Conservation (phyloP, 2,329 filamentous ascomycete species). For the Metarhizium robertsii region DNA sequence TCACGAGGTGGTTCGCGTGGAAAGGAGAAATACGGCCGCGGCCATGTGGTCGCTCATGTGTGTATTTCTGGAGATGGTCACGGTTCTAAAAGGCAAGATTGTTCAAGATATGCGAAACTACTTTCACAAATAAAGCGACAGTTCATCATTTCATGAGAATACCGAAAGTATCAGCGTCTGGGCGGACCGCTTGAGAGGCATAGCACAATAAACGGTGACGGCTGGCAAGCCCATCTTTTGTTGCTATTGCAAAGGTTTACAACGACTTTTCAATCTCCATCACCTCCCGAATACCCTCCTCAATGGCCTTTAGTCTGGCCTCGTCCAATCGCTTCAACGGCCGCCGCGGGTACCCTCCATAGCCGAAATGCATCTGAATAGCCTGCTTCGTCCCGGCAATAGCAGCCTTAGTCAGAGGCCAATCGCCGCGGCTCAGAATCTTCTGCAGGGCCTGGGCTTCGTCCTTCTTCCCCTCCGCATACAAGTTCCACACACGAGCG, state of each 20-base stretch:
- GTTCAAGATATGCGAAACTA: no score
- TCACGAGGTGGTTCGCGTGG: no score
- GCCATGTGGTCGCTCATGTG: no score
- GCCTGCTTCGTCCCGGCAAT: conserved; percentile 82
- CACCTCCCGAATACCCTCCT: conserved; percentile 49
- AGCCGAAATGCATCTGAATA: conserved; percentile 72
- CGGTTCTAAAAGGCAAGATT: no score
- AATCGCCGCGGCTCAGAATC: conserved; percentile 69
- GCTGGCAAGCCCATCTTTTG: no score
- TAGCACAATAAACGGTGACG: no score
- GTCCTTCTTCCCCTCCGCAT: conserved; percentile 59
- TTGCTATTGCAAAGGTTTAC: neutral
- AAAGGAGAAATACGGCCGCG: no score
- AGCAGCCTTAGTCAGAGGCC: conserved; percentile 72
- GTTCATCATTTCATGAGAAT: no score
- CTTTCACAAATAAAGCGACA: no score
- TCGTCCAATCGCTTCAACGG: conserved; percentile 60
- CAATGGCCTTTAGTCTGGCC: conserved; percentile 42
- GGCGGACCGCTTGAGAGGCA: no score
- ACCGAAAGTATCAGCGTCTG: no score
- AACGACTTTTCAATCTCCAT: conserved; percentile 52
- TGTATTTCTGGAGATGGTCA: no score
- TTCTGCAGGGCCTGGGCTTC: conserved; percentile 71
- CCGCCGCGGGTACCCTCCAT: conserved; percentile 65
- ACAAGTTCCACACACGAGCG: conserved; percentile 70